These are phyloP conservation scores for Telopea speciosissima DNA, from an alignment of 177 flowering plant genomes.

Conservation along the genomic window DNA sequence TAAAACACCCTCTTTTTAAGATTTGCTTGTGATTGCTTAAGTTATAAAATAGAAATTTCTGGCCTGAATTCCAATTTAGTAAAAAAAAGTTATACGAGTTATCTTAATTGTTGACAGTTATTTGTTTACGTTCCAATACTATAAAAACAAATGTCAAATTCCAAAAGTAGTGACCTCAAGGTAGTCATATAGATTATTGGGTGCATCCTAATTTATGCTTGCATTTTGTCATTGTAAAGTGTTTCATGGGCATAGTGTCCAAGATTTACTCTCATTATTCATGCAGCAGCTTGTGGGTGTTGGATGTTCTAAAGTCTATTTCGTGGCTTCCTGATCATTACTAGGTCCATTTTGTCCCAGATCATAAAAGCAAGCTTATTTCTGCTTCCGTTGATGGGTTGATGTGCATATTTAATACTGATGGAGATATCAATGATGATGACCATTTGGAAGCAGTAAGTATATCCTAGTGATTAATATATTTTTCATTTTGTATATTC, in stretches of 20 bases:
- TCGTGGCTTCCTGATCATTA: conserved; percentile 10
- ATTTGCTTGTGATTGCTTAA: not conserved
- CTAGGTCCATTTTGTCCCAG: conserved; percentile 85
- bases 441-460: conserved; percentile 85
- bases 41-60: not conserved
- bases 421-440: conserved; percentile 79
- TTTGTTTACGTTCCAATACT: too few relatives aligned
- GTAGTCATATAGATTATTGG: too few relatives aligned
- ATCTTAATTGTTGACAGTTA: too few relatives aligned
- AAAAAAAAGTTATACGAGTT: too few relatives aligned
- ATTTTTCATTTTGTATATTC: too few relatives aligned
- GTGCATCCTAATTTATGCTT: not conserved
- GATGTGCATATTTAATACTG: conserved; percentile 68
- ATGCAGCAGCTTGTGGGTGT: not conserved
- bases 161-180: too few relatives aligned
- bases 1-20: not conserved
- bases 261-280: not conserved
- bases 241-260: not conserved
- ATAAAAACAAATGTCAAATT: too few relatives aligned
- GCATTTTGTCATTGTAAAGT: not conserved
- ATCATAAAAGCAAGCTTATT: conserved; percentile 52
- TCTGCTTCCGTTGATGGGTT: conserved; percentile 98
- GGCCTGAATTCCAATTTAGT: not conserved
- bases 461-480: not conserved
- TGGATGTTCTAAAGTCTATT: conserved; percentile 1